Percentiles rank a stretch among this genome's conserved stretches.
These are phyloP conservation scores for Hansenula anomala DNA, from an alignment of 1,139 yeast species.

Conservation along the genomic window DNA sequence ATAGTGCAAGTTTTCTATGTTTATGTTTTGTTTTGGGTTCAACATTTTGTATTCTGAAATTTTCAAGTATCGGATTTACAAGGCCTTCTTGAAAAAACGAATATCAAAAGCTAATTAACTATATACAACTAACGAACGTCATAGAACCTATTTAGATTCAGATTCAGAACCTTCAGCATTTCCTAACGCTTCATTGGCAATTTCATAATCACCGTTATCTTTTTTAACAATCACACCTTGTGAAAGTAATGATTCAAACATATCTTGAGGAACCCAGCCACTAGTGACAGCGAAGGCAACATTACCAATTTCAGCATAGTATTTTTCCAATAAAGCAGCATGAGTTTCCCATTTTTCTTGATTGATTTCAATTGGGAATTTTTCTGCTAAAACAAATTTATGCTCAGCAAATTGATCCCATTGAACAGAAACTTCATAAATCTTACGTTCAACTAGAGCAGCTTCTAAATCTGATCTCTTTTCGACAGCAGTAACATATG, in stretches of 20 bases:
- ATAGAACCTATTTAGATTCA: background rate
- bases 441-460: slow-evolving; percentile 58
- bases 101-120: too few species aligned
- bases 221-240: slow-evolving; percentile 57
- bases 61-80: too few species aligned
- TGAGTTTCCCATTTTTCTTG: slow-evolving; percentile 51
- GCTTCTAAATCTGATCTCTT: slow-evolving; percentile 60
- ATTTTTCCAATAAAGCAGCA: slow-evolving; percentile 53
- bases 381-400: slow-evolving; percentile 39
- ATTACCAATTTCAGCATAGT: slow-evolving; percentile 62
- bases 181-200: slow-evolving; percentile 19
- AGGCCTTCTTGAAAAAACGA: too few species aligned
- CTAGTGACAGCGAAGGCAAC: slow-evolving; percentile 88
- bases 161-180: slow-evolving; percentile 1
- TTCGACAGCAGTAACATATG: slow-evolving; percentile 63
- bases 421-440: slow-evolving; percentile 69
- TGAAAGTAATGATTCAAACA: slow-evolving; percentile 66
- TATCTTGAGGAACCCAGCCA: slow-evolving; percentile 94
- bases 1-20: too few species aligned
- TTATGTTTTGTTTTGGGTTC: too few species aligned
- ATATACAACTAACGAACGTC: too few species aligned
- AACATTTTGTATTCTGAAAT: too few species aligned
- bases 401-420: slow-evolving; percentile 70
- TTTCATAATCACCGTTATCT: slow-evolving; percentile 40
- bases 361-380: slow-evolving; percentile 59